Conservation (phyloP, 2,329 filamentous ascomycete species). For the Trichothecium roseum region DNA sequence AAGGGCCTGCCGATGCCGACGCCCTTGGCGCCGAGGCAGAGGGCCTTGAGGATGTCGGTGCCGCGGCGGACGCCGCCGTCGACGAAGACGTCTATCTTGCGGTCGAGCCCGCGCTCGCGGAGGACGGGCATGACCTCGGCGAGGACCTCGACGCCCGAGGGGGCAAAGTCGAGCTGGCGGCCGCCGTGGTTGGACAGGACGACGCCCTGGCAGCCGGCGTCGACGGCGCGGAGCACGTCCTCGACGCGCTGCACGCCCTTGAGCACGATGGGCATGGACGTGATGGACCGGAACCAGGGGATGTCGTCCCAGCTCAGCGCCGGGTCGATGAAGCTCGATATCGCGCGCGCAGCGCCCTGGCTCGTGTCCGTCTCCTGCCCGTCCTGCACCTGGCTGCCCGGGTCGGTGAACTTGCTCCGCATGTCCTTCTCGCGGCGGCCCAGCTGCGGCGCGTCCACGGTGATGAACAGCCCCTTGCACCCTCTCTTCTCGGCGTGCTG, state of each 20-base stretch:
- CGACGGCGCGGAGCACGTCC: conserved; percentile 80
- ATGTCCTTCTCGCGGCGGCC: conserved; percentile 96
- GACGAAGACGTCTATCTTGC: conserved; percentile 76
- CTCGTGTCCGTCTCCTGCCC: conserved; percentile 70
- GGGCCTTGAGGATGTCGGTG: conserved; percentile 90
- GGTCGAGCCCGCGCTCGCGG: conserved; percentile 59
- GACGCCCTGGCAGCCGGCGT: conserved; percentile 74
- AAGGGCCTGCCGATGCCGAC: conserved; percentile 94
- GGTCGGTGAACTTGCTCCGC: conserved; percentile 82
- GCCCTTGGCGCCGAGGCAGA: conserved; percentile 83
- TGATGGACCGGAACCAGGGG: conserved; percentile 84
- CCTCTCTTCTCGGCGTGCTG: conserved; percentile 84
- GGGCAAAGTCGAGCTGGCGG: conserved; percentile 83
- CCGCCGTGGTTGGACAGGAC: conserved; percentile 96
- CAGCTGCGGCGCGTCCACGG: conserved; percentile 91
- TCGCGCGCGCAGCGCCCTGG: conserved; percentile 89
- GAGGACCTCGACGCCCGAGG: conserved; percentile 80
- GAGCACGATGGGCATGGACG: conserved; percentile 87
- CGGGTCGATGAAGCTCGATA: conserved; percentile 95
- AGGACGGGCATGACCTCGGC: conserved; percentile 89
- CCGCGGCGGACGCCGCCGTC: conserved; percentile 85
- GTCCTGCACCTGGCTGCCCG: conserved; percentile 71
- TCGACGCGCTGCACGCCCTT: conserved; percentile 97
- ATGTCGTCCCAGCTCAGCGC: conserved; percentile 89
- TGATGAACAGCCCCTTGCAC: conserved; percentile 95